Evolutionary conservation across 2,329 filamentous ascomycete species (phyloP).

Genomic region (Xylariaceae sp.): DNA sequence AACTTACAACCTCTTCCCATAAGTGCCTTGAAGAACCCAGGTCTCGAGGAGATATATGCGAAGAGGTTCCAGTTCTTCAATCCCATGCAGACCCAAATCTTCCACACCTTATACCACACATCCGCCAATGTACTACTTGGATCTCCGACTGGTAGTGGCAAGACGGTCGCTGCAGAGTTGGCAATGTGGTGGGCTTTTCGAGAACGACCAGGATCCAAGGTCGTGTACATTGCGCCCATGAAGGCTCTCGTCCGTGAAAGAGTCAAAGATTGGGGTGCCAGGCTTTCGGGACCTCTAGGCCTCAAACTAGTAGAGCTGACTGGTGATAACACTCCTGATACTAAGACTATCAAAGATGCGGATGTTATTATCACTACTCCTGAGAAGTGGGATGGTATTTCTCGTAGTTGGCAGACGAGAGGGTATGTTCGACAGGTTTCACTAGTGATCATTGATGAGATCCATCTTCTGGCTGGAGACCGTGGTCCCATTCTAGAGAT

Average conservation of each 20-base stretch:
- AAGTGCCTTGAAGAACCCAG: constrained; percentile 79
- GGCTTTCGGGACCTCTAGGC: constrained; percentile 78
- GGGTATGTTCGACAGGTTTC: constrained; percentile 94
- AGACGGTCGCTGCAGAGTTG: constrained; percentile 92
- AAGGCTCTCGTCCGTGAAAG: constrained; percentile 95
- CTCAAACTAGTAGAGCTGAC: constrained; percentile 93
- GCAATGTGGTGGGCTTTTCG: constrained; percentile 99
- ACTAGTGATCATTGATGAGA: constrained; percentile 97
- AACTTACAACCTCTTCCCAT: constrained; percentile 89
- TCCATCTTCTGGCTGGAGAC: constrained; percentile 93
- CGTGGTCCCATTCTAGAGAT: constrained; percentile 97
- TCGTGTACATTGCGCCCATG: constrained; percentile 99
- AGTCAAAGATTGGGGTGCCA: constrained; percentile 88
- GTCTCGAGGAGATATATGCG: constrained; percentile 83
- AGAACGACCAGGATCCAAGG: constrained; percentile 90
- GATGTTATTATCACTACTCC: constrained; percentile 98
- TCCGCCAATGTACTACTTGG: constrained; percentile 88
- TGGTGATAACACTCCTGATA: constrained; percentile 97
- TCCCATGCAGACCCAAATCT: constrained; percentile 98
- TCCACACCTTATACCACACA: constrained; percentile 94
- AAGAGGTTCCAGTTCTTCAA: constrained; percentile 96
- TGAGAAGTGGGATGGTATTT: constrained; percentile 99
- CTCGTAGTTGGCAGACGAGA: constrained; percentile 96
- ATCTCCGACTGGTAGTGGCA: constrained; percentile 94
- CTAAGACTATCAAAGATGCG: constrained; percentile 88